Evolutionary conservation across 2,329 filamentous ascomycete species (phyloP).

Genomic region (Phaeomoniella chlamydospora): DNA sequence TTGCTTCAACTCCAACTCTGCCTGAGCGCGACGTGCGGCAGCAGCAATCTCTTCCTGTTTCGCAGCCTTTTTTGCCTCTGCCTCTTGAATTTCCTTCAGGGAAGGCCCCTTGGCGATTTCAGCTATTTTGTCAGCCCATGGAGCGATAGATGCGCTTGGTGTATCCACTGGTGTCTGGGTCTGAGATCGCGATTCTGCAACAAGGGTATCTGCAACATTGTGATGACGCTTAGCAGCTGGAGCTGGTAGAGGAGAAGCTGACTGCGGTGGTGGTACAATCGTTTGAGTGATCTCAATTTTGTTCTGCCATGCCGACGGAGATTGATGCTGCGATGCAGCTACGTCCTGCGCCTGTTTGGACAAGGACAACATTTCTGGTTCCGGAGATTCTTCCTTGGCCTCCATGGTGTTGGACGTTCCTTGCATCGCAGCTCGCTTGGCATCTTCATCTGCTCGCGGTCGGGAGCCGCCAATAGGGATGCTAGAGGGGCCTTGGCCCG

Average conservation of each 20-base stretch:
- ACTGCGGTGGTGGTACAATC: slow-evolving; percentile 54
- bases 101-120: slow-evolving; percentile 73
- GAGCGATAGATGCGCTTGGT: slow-evolving; percentile 61
- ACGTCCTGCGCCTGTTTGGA: slow-evolving; percentile 70
- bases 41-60: slow-evolving; percentile 72
- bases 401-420: slow-evolving; percentile 7
- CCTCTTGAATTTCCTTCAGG: slow-evolving; percentile 90
- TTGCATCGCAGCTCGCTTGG: slow-evolving; percentile 1
- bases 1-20: slow-evolving; percentile 60
- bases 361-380: slow-evolving; percentile 40
- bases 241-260: slow-evolving; percentile 70
- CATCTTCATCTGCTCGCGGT: slow-evolving; percentile 14
- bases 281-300: slow-evolving; percentile 52
- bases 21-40: slow-evolving; percentile 55
- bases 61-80: slow-evolving; percentile 83
- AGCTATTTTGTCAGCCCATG: slow-evolving; percentile 78
- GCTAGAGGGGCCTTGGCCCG: slow-evolving; percentile 24
- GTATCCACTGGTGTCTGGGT: slow-evolving; percentile 60
- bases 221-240: slow-evolving; percentile 79
- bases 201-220: slow-evolving; percentile 63
- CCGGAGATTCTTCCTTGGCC: slow-evolving; percentile 27
- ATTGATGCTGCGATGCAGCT: slow-evolving; percentile 22
- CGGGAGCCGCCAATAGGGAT: slow-evolving; percentile 19
- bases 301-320: slow-evolving; percentile 37
- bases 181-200: slow-evolving; percentile 53